Conservation (phyloP, 2,329 filamentous ascomycete genomes). For the Hymenoscyphus fraxineus region DNA sequence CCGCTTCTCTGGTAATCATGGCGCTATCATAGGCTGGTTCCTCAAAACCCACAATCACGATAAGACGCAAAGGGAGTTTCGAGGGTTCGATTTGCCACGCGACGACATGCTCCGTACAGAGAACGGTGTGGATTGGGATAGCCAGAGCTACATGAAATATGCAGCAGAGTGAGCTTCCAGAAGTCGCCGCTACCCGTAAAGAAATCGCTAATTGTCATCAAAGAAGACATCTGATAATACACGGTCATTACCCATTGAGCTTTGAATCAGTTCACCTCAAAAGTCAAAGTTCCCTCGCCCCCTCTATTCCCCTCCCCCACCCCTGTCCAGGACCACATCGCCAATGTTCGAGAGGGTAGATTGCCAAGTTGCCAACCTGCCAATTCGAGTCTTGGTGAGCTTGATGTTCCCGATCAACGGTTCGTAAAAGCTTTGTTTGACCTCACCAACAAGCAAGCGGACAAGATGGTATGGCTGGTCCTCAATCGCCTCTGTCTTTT, state of each 20-base stretch:
- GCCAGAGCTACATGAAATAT: too few relatives aligned
- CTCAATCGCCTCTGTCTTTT: not conserved
- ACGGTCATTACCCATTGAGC: not conserved
- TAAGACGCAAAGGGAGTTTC: not conserved
- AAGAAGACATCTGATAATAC: not conserved
- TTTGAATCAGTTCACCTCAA: not conserved
- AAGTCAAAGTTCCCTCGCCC: not conserved
- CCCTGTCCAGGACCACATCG: not conserved
- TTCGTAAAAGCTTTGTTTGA: not conserved
- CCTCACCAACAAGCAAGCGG: not conserved
- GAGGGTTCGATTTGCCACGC: not conserved
- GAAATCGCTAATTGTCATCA: not conserved
- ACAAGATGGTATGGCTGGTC: not conserved
- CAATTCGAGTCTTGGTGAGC: not conserved
- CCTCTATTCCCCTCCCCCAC: not conserved
- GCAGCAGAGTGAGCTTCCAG: not conserved
- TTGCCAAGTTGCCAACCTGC: conserved; percentile 1
- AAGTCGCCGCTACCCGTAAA: not conserved
- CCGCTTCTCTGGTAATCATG: not conserved
- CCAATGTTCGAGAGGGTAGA: not conserved
- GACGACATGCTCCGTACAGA: not conserved
- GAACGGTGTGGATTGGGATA: too few relatives aligned
- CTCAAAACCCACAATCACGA: not conserved
- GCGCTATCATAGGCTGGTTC: not conserved
- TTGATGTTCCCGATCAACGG: not conserved